Conservation (phyloP, 2,329 filamentous ascomycete species). For the Lachnellula arida region DNA sequence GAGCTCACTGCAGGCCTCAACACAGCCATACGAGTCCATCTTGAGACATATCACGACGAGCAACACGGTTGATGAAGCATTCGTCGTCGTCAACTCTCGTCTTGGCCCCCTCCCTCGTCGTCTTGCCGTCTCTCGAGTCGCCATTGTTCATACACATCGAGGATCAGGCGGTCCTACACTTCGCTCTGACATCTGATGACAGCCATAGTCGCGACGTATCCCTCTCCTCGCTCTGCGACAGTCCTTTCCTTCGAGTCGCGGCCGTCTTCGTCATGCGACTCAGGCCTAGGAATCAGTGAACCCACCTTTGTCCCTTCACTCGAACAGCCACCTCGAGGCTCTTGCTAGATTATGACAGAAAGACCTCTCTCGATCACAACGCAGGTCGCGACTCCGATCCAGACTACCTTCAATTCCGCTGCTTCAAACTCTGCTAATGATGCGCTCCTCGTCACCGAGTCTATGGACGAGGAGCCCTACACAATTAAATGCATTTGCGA, state of each 20-base stretch:
- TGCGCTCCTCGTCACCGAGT: conserved; percentile 39
- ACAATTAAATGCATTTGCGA: conserved; percentile 98
- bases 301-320: conserved; percentile 29
- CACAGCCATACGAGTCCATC: conserved; percentile 1
- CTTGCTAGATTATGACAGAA: conserved; percentile 37
- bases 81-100: not conserved
- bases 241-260: conserved; percentile 29
- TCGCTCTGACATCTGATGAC: conserved; percentile 27
- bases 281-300: conserved; percentile 33
- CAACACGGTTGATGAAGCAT: not conserved
- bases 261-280: conserved; percentile 36
- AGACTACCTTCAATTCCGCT: conserved; percentile 21
- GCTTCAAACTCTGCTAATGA: conserved; percentile 22
- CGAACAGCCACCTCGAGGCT: conserved; percentile 32
- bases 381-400: conserved; percentile 32
- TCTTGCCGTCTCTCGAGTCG: conserved; percentile 11
- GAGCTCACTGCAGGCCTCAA: conserved; percentile 3
- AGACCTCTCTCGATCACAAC: conserved; percentile 32
- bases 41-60: not conserved
- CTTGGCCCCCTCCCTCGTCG: not conserved
- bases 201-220: conserved; percentile 14
- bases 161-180: conserved; percentile 4
- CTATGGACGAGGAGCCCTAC: conserved; percentile 71
- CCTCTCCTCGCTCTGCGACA: conserved; percentile 27
- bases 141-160: conserved; percentile 10